Evolutionary conservation across 768 basidiomycete species (phyloP).

Genomic region (Russula lepida): DNA sequence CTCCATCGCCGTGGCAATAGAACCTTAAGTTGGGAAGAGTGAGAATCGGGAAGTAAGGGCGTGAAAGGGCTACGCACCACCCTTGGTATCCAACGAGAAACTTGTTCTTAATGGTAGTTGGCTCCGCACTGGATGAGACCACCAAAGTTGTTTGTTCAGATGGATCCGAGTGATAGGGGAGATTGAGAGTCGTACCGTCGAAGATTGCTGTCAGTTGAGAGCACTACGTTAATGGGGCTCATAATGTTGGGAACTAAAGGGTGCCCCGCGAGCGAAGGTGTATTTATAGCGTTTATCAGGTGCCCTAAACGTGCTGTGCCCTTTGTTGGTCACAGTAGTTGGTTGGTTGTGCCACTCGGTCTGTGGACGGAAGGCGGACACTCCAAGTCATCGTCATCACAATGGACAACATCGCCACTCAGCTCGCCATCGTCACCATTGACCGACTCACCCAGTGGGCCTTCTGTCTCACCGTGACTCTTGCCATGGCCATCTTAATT

Average conservation of each 20-base stretch:
- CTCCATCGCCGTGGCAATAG: slow-evolving; percentile 60
- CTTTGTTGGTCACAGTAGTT: neutral
- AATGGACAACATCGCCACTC: neutral
- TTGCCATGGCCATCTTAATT: neutral
- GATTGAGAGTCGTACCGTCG: neutral
- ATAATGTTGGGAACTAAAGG: neutral
- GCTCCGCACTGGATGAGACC: slow-evolving; percentile 45
- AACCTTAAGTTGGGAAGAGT: slow-evolving; percentile 44
- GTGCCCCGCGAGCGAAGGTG: neutral
- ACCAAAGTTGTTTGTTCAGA: neutral
- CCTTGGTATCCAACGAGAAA: slow-evolving; percentile 83
- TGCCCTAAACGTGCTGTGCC: neutral
- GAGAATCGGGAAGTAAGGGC: neutral
- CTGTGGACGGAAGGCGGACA: too few species aligned
- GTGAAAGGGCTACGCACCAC: slow-evolving; percentile 40
- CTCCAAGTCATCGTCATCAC: too few species aligned
- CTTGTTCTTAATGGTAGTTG: slow-evolving; percentile 75
- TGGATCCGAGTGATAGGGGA: neutral
- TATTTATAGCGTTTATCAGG: neutral
- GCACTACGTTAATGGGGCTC: slow-evolving; percentile 2
- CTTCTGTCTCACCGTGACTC: neutral
- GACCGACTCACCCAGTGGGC: slow-evolving; percentile 5
- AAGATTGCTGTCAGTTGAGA: slow-evolving; percentile 17
- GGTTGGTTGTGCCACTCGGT: neutral
- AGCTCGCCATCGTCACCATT: neutral